Percentiles rank a stretch among this genome's conserved stretches.
These are phyloP conservation scores for Trypanosoma rangeli DNA, from an alignment of 208 protist species.

Conservation along the genomic window DNA sequence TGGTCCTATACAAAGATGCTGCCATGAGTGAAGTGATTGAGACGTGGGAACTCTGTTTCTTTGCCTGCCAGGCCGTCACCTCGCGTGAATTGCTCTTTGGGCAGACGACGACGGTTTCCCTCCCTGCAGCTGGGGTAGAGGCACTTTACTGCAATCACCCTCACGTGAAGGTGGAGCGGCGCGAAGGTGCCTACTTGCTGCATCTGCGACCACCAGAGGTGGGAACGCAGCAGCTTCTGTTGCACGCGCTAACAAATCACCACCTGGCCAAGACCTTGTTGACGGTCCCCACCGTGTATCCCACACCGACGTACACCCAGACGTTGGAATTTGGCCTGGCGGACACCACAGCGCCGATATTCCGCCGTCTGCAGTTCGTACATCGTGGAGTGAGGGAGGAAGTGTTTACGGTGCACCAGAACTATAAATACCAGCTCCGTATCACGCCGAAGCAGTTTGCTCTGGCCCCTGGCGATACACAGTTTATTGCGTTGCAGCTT, in stretches of 20 bases:
- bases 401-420: conserved; percentile 77
- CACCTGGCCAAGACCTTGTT: conserved; percentile 74
- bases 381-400: conserved; percentile 62
- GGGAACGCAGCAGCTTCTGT: conserved; percentile 57
- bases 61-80: conserved; percentile 63
- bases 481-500: conserved; percentile 74
- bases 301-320: conserved; percentile 78
- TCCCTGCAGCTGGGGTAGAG: conserved; percentile 66
- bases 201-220: conserved; percentile 73
- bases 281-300: conserved; percentile 71
- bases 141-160: conserved; percentile 77
- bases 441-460: conserved; percentile 68
- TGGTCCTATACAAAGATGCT: conserved; percentile 77
- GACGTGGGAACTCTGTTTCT: conserved; percentile 86
- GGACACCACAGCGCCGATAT: conserved; percentile 64
- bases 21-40: conserved; percentile 75
- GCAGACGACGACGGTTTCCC: conserved; percentile 72
- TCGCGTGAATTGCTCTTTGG: conserved; percentile 82
- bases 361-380: conserved; percentile 82
- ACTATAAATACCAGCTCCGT: conserved; percentile 83
- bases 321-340: conserved; percentile 74
- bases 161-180: conserved; percentile 41
- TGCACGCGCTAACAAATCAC: conserved; percentile 64
- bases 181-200: conserved; percentile 58
- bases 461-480: conserved; percentile 71